Conservation (phyloP, 345 rosid genomes). For the Brassica incana region DNA sequence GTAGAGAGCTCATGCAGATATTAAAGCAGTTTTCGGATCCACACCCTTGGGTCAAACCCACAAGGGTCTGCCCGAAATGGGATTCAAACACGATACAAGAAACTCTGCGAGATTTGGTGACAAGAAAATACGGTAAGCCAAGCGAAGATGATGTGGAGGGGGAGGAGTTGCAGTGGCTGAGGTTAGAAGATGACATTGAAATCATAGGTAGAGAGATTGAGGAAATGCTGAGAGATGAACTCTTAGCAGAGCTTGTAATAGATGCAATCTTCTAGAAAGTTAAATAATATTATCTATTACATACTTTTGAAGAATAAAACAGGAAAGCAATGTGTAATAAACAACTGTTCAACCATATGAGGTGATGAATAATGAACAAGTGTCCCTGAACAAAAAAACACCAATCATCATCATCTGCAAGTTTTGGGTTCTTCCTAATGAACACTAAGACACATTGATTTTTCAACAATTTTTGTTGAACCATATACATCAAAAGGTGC, state of each 20-base stretch:
- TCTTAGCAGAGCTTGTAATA: conserved; percentile 55
- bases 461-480: too few species aligned
- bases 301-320: conserved; percentile 3
- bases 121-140: conserved; percentile 40
- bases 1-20: conserved; percentile 53
- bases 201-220: conserved; percentile 72
- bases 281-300: conserved; percentile 12
- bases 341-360: neutral
- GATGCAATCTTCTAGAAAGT: conserved; percentile 33
- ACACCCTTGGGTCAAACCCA: conserved; percentile 61
- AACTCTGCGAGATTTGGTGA: conserved; percentile 43
- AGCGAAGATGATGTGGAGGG: conserved; percentile 44
- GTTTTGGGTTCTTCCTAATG: conserved; percentile 9
- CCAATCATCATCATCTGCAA: conserved; percentile 8
- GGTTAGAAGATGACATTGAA: conserved; percentile 57
- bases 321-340: neutral
- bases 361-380: neutral
- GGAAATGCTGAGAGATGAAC: conserved; percentile 59
- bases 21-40: conserved; percentile 48
- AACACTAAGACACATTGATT: neutral
- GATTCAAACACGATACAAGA: conserved; percentile 47
- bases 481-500: too few species aligned
- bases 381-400: neutral
- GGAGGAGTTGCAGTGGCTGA: conserved; percentile 58
- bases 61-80: conserved; percentile 41